Base-by-base conservation (phyloP, 352 stramenopile species). In the Phytophthora podocarpi region DNA sequence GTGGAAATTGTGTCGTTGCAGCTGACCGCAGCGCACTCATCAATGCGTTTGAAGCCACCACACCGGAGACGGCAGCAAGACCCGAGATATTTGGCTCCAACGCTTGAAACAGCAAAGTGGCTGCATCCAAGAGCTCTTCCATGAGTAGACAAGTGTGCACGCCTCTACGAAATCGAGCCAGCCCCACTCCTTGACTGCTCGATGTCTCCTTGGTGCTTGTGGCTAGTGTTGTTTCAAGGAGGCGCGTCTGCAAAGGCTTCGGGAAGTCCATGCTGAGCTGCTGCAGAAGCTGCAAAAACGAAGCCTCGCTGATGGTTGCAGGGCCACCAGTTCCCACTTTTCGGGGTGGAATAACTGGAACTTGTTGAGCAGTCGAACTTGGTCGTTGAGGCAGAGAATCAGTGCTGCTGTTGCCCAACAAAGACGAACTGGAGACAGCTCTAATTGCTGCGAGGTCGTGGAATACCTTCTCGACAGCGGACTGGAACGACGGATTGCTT, bases 241-340 rank as follows among this genome's bases (percentile, higher is more conserved):
- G 7, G n/a, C 50, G 43, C 0, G 56, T 46, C 21, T 71, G 63
- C 3, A 67, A n/a, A 27, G 43, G 5, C 30, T 63, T 58, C 0
- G 63, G 63, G 18, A 63, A 56, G n/a, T 71, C 63, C 11, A 16
- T 11, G 20, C 63, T 63, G 10, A 71, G 63, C 13, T 71, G 63
- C n/a, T 54, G 49, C 10, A 71, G 49, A 36, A 67, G 16, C 6
- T 58, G 63, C n/a, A 49, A 23, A 13, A 71, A 71, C 9, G 42
- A 58, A 27, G 28, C 42, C 9, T 67, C 42, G 8, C 41, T 66
- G 27, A 71, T 53, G 1, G 48, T 65, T 6, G 55, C 20, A 35
- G 55, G 46, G 0, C 34, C 24, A 20, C 35, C 42, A 54, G 50
- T 15, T 37, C 23, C 41, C 26, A 58, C 28, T 35, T 54, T 66